Evolutionary conservation across 495 filamentous ascomycete genomes (phyloP).

Genomic region (Umbilicaria muhlenbergii): DNA sequence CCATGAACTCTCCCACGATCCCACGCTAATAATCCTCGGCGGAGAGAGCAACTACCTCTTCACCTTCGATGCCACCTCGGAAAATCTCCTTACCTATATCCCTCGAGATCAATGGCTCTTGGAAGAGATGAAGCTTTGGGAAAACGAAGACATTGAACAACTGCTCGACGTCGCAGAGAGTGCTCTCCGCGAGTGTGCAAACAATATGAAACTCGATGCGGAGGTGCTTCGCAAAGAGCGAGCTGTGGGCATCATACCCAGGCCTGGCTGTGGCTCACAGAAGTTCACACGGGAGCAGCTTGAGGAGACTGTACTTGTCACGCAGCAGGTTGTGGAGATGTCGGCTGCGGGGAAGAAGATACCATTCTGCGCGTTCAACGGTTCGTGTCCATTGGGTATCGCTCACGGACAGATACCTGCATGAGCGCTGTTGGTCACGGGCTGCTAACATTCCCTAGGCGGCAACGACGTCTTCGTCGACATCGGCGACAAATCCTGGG

Average conservation of each 20-base stretch:
- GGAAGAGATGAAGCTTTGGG: conserved; percentile 77
- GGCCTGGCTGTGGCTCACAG: conserved; percentile 24
- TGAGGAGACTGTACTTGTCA: conserved; percentile 89
- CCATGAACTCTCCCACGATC: conserved; percentile 34
- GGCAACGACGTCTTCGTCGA: conserved; percentile 97
- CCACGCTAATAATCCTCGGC: conserved; percentile 83
- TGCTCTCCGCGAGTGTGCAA: conserved; percentile 63
- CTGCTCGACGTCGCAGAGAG: conserved; percentile 78
- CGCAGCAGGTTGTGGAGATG: conserved; percentile 80
- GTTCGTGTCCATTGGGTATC: conserved; percentile 15
- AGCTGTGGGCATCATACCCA: conserved; percentile 79
- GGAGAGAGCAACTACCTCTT: conserved; percentile 82
- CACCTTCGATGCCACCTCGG: conserved; percentile 42
- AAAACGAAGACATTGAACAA: conserved; percentile 54
- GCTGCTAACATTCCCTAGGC: conserved; percentile 21
- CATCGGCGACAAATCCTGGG: conserved; percentile 95
- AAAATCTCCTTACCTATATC: conserved; percentile 43
- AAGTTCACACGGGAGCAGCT: conserved; percentile 76
- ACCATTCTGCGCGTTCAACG: conserved; percentile 98
- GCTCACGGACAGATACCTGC: too few relatives aligned
- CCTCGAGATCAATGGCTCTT: conserved; percentile 63
- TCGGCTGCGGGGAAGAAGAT: conserved; percentile 51
- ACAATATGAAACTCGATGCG: conserved; percentile 61
- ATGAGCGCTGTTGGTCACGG: not conserved
- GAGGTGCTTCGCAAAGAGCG: conserved; percentile 75